Base-by-base conservation (phyloP, 2,329 filamentous ascomycete genomes). In the Ceratocystiopsis minuta region DNA sequence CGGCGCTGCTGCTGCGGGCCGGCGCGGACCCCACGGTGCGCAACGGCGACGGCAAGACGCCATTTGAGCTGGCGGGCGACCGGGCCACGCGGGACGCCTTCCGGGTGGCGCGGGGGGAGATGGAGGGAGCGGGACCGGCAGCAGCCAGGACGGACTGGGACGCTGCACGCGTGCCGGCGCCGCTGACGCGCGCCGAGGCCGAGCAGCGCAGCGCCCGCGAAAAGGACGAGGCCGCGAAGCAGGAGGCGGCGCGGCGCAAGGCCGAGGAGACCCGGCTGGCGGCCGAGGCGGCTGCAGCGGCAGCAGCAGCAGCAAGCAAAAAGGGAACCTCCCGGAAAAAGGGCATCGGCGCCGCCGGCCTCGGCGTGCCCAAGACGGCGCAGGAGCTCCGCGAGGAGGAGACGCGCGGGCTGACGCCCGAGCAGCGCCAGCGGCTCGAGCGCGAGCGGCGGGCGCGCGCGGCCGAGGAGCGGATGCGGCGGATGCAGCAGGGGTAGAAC, bases 1-100 rank as follows among this genome's bases (percentile, higher is more conserved):
- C 70, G 0, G 83, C 85, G 0, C 70, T 98, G 2, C 66, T 98
- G 1, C 65, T 70, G 1, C 86, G 88, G 58, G 79, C 69, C 4
- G 68, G 68, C 2, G 81, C 85, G 2, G 75, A 94, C 52, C 90
- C 90, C 0, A 77, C 75, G 0, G 43, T 78, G 1, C 57, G 59
- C 20, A 94, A 81, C 53, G 64, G 58, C 3, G 85, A 95, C 47
- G 81, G 80, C n/a, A 86, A 81, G 56, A 81, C 83, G 1, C 61
- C 90, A 0, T 96, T 93, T 55, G 85, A 93, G 43, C 70, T 98
- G 1, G 76, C 84, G 1, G 85, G 88, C 36, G 86, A 96, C 55
- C 75, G 86, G 5, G 61, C 78, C 2, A 95, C 87, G 0, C 75
- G 88, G 2, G 87, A 96, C 54, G 83, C 87, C 0, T 98, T 98